phyloP scores from a whole-genome alignment of 371 early-diverging fungal species.

The Lichtheimia ornata region DNA sequence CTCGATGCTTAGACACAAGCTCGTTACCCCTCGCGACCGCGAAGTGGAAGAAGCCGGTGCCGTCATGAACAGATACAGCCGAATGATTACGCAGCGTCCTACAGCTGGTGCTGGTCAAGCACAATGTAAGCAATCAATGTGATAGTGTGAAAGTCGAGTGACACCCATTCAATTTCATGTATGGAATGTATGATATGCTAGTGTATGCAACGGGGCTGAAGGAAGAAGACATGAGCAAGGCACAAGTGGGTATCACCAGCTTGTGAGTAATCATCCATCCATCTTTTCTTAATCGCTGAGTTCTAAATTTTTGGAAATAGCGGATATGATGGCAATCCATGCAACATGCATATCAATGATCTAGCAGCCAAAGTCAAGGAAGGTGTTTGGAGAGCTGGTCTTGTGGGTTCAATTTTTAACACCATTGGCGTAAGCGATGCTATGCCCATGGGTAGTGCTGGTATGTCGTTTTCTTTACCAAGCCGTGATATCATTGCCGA shows the following conservation, averaged over 20 bases:
- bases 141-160: not conserved
- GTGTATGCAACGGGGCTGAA: constrained; percentile 90
- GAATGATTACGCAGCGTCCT: constrained; percentile 86
- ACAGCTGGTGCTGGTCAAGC: constrained; percentile 94
- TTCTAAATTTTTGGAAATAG: constrained; percentile 14
- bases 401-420: constrained; percentile 93
- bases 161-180: not conserved
- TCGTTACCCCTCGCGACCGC: constrained; percentile 33
- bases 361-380: constrained; percentile 85
- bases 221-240: constrained; percentile 74
- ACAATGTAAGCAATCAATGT: constrained; percentile 71
- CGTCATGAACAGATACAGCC: constrained; percentile 74
- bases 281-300: not conserved
- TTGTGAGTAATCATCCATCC: constrained; percentile 58
- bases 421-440: constrained; percentile 96
- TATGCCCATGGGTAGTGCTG: constrained; percentile 92
- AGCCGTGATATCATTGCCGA: constrained; percentile 96
- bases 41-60: constrained; percentile 17
- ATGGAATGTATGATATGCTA: constrained; percentile 15
- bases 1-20: constrained; percentile 27
- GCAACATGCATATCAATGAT: constrained; percentile 96
- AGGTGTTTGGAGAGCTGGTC: constrained; percentile 83
- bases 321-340: constrained; percentile 89
- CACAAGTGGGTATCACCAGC: constrained; percentile 91
- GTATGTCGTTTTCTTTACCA: constrained; percentile 94